Evolutionary conservation across 768 basidiomycete species (phyloP), one percentile per base, ranked within the genome.

Genomic region (Boletus subparvulus): DNA sequence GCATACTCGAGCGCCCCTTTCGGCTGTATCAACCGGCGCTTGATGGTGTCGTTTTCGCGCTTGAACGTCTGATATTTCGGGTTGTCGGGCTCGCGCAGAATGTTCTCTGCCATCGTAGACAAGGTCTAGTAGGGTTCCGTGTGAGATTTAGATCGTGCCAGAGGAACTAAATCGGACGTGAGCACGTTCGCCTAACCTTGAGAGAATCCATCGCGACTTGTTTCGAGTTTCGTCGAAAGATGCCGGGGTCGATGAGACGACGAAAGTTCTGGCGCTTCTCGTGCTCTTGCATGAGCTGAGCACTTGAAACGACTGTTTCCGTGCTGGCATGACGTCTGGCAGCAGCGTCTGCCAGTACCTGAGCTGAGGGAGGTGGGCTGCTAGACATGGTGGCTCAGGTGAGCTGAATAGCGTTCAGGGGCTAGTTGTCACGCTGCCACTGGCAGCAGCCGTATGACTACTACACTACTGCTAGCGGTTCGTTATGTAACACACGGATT

Each of bases 1-100:
- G 88, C 90, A 74, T 88, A 93, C 68, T 94, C 91, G 39, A 94
- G 73, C 0, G 88, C 79, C 3, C 91, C 71, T 75, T 87, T 83
- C 14, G 84, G 83, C 40, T 90, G 81, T 16, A 94, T 79, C 32
- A 93, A 67, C 58, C 83, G 73, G 16, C 80, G 77, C 73, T 88
- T 81, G 75, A 92, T 88, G 21, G 74, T 74, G 33, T 66, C 69
- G 63, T 94, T 94, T 14, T 88, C 91, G 7, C 82, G 77, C 73
- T 91, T 93, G 80, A 93, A 90, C 61, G 78, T 78, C 56, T 81
- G 81, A 61, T 78, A 94, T 71, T 87, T 92, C 21, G 77, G 74
- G 61, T 92, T 88, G 12, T 84, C 79, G 6, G 90, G 89, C 54
- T 92, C 85, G 58, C 78, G 78, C 40, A 91, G 68, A 52, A 94